Base-by-base conservation (phyloP, 495 filamentous ascomycete species). In the Talaromyces thailandensis region DNA sequence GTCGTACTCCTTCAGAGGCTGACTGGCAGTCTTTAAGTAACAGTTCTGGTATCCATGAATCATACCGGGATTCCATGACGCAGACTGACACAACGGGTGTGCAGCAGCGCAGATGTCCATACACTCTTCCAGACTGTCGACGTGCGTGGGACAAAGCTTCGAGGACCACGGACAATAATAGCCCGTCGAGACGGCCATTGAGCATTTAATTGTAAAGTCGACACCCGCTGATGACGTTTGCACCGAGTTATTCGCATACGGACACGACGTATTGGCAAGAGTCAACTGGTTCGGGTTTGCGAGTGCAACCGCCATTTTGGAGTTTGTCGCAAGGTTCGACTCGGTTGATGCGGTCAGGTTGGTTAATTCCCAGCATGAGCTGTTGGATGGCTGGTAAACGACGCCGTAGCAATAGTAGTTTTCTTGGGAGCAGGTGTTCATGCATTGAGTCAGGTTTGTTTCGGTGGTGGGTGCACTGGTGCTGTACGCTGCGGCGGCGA, bases 321-420 rank as follows among this genome's bases (percentile, higher is more conserved):
- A 43, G 23, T 29, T 31, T 5, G 28, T 16, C 18, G 7, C 37
- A 1, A 59, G 18, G 14, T 43, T 59, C 37, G 31, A n/a, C 32
- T 26, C 35, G 9, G 24, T 16, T 0, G 37, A 24, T 12, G 57
- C 32, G 24, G 31, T 40, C 7, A 12, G n/a, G 37, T 25, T 45
- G 18, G 31, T 59, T 26, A 59, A 48, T 59, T 45, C 57, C 57
- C 57, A 59, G 23, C 57, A 59, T n/a, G 57, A 59, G 35, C 35
- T 59, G 23, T 59, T 59, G 18, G 57, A 59, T 12, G 31, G 18
- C 29, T 59, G 57, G 11, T 40, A 59, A 11, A 28, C 23, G n/a
- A 45, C 14, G 18, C 57, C 57, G 11, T 40, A 59, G 23, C 57
- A 59, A 9, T 6, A 40, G 14, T 43, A 48, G 23, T 16, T 8